Evolutionary conservation across 2,329 filamentous ascomycete species (phyloP).

Genomic region (Paramyrothecium roridum): DNA sequence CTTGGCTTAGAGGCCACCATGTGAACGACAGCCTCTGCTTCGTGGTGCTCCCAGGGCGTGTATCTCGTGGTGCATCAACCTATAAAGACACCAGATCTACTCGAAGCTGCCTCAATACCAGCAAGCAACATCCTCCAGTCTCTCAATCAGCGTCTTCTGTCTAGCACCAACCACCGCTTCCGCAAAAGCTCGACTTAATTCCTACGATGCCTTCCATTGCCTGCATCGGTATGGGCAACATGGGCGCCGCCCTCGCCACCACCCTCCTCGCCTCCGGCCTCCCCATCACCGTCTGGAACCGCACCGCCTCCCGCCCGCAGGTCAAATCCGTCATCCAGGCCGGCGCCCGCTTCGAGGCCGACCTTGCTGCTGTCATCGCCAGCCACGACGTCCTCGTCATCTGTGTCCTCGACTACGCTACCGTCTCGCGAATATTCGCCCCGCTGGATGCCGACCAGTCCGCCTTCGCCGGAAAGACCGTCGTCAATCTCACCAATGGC

Average conservation of each 20-base stretch:
- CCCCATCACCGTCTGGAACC: conserved; percentile 22
- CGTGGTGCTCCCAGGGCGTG: no score
- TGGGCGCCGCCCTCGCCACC: conserved; percentile 15
- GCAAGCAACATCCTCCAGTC: background rate
- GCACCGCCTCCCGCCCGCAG: conserved; percentile 11
- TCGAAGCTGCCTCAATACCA: background rate
- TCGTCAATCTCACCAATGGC: conserved; percentile 24
- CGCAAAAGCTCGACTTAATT: background rate
- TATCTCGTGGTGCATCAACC: no score
- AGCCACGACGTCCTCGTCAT: conserved; percentile 10
- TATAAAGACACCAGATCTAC: no score
- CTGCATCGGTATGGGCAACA: conserved; percentile 19
- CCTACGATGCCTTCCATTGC: conserved; percentile 8
- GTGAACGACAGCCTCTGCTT: no score
- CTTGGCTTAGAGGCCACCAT: no score
- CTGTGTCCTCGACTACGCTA: conserved; percentile 20
- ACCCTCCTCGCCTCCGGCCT: conserved; percentile 12
- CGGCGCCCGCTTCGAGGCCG: conserved; percentile 7
- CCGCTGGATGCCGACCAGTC: background rate
- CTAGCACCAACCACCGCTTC: background rate
- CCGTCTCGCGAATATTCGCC: conserved; percentile 8
- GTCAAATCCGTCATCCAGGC: conserved; percentile 8
- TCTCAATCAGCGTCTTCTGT: background rate
- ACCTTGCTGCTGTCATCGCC: background rate
- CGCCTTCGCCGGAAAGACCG: conserved; percentile 14